Base-by-base conservation (phyloP, 805 yeast species). In the Ogataea trehalophila region DNA sequence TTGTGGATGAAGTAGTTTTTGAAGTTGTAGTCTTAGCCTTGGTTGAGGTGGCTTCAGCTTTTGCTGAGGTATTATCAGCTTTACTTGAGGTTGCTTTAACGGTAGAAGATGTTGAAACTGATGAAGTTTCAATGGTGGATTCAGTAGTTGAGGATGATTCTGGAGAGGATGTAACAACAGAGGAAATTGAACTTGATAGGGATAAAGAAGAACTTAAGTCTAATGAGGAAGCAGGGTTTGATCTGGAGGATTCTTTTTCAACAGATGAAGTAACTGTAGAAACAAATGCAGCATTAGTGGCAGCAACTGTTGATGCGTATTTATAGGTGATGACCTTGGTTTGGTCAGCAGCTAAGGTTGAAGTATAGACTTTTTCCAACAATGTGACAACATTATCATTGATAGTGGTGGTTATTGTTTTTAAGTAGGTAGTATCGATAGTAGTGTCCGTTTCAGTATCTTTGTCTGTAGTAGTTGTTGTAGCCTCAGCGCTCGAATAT, bases 51-150 rank as follows among this genome's bases (percentile, higher is more conserved):
- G 50, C n/a, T n/a, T n/a, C n/a, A n/a, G n/a, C n/a, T n/a, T n/a
- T n/a, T n/a, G n/a, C n/a, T n/a, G n/a, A n/a, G n/a, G n/a, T n/a
- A n/a, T n/a, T n/a, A n/a, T n/a, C n/a, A 13, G 42, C 38, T 3
- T 43, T 31, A 5, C 51, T 23, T 3, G 54, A 41, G 23, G 50
- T 17, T 5, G 50, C 43, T 5, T 52, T 16, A 2, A 54, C 37
- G 11, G 52, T 39, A 8, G 51, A 13, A n/a, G 52, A 42, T 3
- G 54, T 65, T 18, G 72, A 61, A 13, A 77, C 51, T 59, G 49
- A 54, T 45, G 60, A 67, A 65, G 64, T 69, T 66, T 59, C 67
- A 69, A 58, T 65, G 65, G 59, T 67, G 60, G 44, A 71, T 69
- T 46, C 17, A 17, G 65, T 48, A 7, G 51, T 36, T 66, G 73